These are phyloP conservation scores for Ilyonectria sp. DNA, from an alignment of 2,329 filamentous ascomycete species.

Conservation along the genomic window DNA sequence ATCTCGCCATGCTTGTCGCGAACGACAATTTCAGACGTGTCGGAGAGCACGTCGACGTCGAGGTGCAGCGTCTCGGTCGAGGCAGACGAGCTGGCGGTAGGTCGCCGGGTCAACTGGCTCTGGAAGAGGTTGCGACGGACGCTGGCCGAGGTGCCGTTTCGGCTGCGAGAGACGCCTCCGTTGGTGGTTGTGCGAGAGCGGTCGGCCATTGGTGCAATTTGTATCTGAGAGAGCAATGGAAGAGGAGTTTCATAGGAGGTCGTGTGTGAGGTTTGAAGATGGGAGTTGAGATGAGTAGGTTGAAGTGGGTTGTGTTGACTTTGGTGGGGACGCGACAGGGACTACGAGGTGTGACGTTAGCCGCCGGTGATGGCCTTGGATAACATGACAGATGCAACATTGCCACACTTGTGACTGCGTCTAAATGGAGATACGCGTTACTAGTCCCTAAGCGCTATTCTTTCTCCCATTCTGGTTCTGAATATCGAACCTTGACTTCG, in stretches of 20 bases:
- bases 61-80: constrained; percentile 64
- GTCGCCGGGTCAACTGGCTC: constrained; percentile 70
- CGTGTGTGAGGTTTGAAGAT: constrained; percentile 11
- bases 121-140: constrained; percentile 70
- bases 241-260: constrained; percentile 18
- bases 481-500: background rate
- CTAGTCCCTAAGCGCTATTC: no score
- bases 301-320: constrained; percentile 39
- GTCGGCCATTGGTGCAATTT: constrained; percentile 41
- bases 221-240: background rate
- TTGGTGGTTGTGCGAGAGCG: constrained; percentile 42
- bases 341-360: constrained; percentile 5
- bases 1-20: constrained; percentile 75
- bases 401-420: background rate
- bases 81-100: constrained; percentile 60
- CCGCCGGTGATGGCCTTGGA: constrained; percentile 3
- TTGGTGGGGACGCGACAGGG: constrained; percentile 41
- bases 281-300: constrained; percentile 30
- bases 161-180: constrained; percentile 34
- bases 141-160: constrained; percentile 34
- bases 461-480: background rate
- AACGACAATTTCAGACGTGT: constrained; percentile 72
- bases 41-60: constrained; percentile 62
- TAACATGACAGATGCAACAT: background rate
- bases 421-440: background rate